phyloP scores from a whole-genome alignment of 139 green algal species.

The Deuterostichococcus epilithicus region DNA sequence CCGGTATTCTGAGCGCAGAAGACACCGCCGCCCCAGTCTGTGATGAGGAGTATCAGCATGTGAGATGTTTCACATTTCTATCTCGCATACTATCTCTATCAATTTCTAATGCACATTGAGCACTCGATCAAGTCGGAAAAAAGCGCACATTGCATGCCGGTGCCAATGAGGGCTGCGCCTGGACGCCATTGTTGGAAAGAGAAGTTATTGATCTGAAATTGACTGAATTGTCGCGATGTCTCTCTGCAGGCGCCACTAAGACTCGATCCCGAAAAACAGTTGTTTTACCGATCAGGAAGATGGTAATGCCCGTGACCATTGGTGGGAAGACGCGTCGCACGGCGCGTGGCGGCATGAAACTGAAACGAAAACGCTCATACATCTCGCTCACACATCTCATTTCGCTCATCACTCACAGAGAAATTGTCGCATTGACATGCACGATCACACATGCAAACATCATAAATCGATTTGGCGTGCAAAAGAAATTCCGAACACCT shows the following conservation, averaged over 20 bases:
- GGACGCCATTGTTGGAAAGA: too few relatives aligned
- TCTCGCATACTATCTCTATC: too few relatives aligned
- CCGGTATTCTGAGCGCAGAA: constrained; percentile 8
- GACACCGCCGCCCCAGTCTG: constrained; percentile 8
- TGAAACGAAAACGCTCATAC: too few relatives aligned
- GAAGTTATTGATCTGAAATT: too few relatives aligned
- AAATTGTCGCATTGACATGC: background rate
- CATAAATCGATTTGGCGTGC: background rate
- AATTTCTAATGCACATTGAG: background rate
- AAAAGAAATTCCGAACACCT: background rate
- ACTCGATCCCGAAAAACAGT: background rate
- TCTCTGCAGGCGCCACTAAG: too few relatives aligned
- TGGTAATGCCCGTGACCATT: constrained; percentile 9
- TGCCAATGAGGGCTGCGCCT: constrained; percentile 10
- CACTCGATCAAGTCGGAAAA: background rate
- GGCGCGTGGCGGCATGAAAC: constrained; percentile 9
- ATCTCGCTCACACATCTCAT: too few relatives aligned
- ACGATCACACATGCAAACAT: background rate
- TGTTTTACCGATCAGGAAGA: constrained; percentile 5
- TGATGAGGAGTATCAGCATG: too few relatives aligned
- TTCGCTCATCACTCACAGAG: too few relatives aligned
- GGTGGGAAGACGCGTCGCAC: constrained; percentile 11
- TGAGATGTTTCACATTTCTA: too few relatives aligned
- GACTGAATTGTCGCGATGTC: too few relatives aligned
- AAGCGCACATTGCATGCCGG: constrained; percentile 1